Percentiles rank a stretch among this genome's conserved stretches.
Evolutionary conservation across 2,329 filamentous ascomycete genomes (phyloP).

Genomic region (Aplosporella prunicola): DNA sequence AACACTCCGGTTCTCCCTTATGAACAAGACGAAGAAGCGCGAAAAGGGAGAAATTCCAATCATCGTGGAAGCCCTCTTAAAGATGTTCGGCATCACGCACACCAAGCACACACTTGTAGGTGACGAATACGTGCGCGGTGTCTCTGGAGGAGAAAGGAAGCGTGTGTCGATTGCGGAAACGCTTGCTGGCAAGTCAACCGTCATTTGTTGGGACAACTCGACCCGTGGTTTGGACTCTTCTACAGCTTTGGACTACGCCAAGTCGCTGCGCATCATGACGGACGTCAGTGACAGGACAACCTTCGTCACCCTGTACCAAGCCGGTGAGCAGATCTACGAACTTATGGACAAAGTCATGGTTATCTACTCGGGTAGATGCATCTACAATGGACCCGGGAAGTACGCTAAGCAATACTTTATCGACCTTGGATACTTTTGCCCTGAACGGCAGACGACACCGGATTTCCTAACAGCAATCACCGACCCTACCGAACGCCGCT

Average conservation of each 20-base stretch:
- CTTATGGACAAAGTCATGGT: conserved; percentile 75
- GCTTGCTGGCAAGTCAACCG: conserved; percentile 59
- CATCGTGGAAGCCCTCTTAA: conserved; percentile 60
- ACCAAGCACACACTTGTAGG: conserved; percentile 67
- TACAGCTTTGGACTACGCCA: conserved; percentile 47
- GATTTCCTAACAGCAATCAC: conserved; percentile 71
- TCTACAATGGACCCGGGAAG: conserved; percentile 55
- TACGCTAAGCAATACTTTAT: conserved; percentile 58
- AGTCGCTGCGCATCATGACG: conserved; percentile 41
- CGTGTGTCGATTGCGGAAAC: conserved; percentile 73
- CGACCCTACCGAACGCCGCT: conserved; percentile 60
- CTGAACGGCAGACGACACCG: conserved; percentile 58
- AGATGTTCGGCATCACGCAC: conserved; percentile 71
- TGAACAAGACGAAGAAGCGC: conserved; percentile 64
- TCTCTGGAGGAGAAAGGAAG: conserved; percentile 73
- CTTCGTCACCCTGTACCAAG: conserved; percentile 56
- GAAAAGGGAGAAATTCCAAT: conserved; percentile 55
- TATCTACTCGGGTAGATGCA: conserved; percentile 61
- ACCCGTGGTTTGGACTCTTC: conserved; percentile 27
- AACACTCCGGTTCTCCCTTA: conserved; percentile 64
- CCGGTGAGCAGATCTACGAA: conserved; percentile 59
- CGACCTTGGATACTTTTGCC: conserved; percentile 52
- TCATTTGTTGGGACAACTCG: conserved; percentile 64
- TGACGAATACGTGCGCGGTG: conserved; percentile 62
- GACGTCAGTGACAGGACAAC: conserved; percentile 41